Percentiles rank a stretch among this genome's conserved stretches.
phyloP scores from a whole-genome alignment of 345 rosid genomes.

The Bruguiera gymnorhiza region DNA sequence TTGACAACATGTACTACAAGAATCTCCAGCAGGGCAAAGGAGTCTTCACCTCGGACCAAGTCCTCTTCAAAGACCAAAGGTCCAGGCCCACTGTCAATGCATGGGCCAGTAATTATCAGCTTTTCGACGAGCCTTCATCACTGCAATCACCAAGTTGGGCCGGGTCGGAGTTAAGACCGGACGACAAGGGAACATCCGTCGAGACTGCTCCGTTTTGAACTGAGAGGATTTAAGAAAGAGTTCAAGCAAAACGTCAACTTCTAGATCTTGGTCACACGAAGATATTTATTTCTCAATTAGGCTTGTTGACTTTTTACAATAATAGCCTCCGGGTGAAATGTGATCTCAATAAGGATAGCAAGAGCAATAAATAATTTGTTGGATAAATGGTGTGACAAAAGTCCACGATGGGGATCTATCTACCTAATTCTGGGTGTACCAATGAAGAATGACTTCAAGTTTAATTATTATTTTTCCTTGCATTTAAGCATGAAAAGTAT shows the following conservation, averaged over 20 bases:
- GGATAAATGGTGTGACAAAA: no score
- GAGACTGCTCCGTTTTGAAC: slow-evolving; percentile 18
- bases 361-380: no score
- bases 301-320: not conserved
- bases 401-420: no score
- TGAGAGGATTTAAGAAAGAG: not conserved
- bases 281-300: no score
- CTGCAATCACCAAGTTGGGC: slow-evolving; percentile 19
- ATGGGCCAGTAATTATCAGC: slow-evolving; percentile 16
- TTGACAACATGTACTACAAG: slow-evolving; percentile 21
- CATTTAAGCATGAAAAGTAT: not conserved
- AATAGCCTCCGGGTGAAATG: not conserved
- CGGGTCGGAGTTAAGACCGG: slow-evolving; percentile 19
- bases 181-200: slow-evolving; percentile 19
- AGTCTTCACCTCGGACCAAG: slow-evolving; percentile 14
- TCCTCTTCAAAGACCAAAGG: slow-evolving; percentile 8
- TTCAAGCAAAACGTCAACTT: not conserved
- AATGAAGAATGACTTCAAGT: not conserved
- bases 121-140: slow-evolving; percentile 17
- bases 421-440: not conserved
- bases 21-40: slow-evolving; percentile 18
- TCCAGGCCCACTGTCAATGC: slow-evolving; percentile 7
- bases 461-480: not conserved
- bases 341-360: not conserved
- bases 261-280: not conserved